A percentile compares a stretch with the other conserved stretches of the same genome.
Evolutionary conservation across 139 green algal genomes (phyloP).

Genomic region (Zygnema circumcarinatum): DNA sequence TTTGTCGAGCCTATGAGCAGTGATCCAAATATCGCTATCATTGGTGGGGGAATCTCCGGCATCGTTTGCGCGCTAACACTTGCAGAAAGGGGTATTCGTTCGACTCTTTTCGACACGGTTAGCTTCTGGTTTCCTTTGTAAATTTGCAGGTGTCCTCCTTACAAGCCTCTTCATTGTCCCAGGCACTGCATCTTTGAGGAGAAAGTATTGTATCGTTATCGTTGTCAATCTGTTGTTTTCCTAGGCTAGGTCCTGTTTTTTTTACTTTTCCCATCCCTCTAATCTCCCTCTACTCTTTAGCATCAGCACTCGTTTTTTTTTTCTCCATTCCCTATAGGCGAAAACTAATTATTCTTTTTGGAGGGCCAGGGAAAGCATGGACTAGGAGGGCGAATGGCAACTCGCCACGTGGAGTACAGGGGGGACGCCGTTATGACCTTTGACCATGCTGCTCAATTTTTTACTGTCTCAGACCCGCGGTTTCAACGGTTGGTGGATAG

Average conservation of each 20-base stretch:
- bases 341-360: no score
- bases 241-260: no score
- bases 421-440: conserved; percentile 62
- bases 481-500: conserved; percentile 59
- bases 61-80: conserved; percentile 70
- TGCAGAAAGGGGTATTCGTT: conserved; percentile 58
- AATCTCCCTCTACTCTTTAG: background rate
- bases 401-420: conserved; percentile 54
- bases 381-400: conserved; percentile 74
- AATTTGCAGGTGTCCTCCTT: background rate
- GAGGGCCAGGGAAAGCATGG: conserved; percentile 75
- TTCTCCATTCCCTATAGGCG: background rate
- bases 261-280: background rate
- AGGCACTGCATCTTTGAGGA: background rate
- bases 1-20: conserved; percentile 32
- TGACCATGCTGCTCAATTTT: conserved; percentile 77
- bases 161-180: background rate
- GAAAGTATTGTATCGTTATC: background rate
- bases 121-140: background rate
- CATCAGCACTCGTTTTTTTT: background rate
- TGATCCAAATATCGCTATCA: conserved; percentile 69
- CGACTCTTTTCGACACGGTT: conserved; percentile 76
- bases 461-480: conserved; percentile 62
- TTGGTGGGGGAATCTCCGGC: conserved; percentile 74
- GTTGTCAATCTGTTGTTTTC: conserved; percentile 12